Percentiles rank a stretch among this genome's conserved stretches.
Evolutionary conservation across 805 yeast genomes (phyloP).

Genomic region (Saccharomycopsis javanensis): DNA sequence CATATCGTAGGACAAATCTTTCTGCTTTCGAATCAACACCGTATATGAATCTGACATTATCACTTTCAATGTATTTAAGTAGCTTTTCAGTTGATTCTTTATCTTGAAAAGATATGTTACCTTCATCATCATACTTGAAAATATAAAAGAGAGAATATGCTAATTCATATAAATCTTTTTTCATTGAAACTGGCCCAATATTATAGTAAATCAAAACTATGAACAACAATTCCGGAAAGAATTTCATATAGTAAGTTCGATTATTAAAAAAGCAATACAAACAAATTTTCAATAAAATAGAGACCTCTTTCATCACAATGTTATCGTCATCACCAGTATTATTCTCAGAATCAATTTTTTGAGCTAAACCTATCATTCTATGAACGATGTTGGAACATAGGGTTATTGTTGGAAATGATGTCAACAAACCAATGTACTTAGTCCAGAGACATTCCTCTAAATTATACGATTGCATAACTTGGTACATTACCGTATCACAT

Average conservation of each 20-base stretch:
- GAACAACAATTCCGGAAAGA: conserved; percentile 44
- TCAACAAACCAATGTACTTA: conserved; percentile 38
- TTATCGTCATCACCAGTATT: conserved; percentile 24
- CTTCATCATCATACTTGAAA: conserved; percentile 35
- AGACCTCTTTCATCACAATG: conserved; percentile 41
- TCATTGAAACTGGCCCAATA: conserved; percentile 27
- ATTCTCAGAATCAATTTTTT: conserved; percentile 21
- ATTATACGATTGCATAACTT: conserved; percentile 17
- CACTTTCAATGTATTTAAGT: conserved; percentile 38
- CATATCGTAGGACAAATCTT: not conserved
- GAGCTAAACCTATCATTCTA: conserved; percentile 35
- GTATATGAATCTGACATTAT: conserved; percentile 45
- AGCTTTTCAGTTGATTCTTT: conserved; percentile 31
- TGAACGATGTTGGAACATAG: conserved; percentile 41
- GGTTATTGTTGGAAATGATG: conserved; percentile 40
- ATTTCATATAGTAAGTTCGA: conserved; percentile 35
- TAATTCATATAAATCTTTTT: conserved; percentile 36
- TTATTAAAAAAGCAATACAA: conserved; percentile 44
- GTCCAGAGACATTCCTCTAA: conserved; percentile 35
- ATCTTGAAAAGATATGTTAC: conserved; percentile 22
- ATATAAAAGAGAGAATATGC: conserved; percentile 25
- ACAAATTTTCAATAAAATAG: conserved; percentile 40
- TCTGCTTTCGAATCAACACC: conserved; percentile 31
- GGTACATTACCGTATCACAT: not conserved
- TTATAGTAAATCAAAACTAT: conserved; percentile 34